Base-by-base conservation (phyloP, 2,329 filamentous ascomycete genomes). In the Neofusicoccum sp. region DNA sequence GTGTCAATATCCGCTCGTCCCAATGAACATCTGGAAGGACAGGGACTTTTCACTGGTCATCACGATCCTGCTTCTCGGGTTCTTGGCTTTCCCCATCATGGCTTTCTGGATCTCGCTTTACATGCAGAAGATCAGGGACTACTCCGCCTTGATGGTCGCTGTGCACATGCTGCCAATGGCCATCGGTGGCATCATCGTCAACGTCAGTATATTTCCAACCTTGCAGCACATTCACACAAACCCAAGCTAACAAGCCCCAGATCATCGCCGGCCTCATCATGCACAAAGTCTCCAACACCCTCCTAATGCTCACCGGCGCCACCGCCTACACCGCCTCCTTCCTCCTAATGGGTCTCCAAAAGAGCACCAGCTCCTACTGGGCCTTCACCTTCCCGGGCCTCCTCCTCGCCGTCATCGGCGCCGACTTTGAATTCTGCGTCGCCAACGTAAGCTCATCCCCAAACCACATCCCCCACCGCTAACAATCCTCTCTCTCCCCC, bases 361-460 rank as follows among this genome's bases (percentile, higher is more conserved):
- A 76, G 40, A 69, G 79, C 1, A 77, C 82, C 8, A 80, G 80
- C 60, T 80, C 76, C 16, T 89, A 89, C 69, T 90, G 87, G 87
- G 81, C 81, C 0, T 85, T 87, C 62, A 79, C 83, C 5, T 89
- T 89, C 68, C 85, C 86, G 0, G 80, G 81, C 0, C 72, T 89
- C 40, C 72, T 86, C 14, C 71, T 89, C 28, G 81, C 82, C 24
- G 86, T 89, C 1, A 75, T 88, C 3, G 87, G 87, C 1, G 86
- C 86, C 0, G 88, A 89, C 68, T 82, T 90, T 34, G 83, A 89
- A 61, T 89, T 89, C 71, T 88, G 89, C 62, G 86, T 89, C 24
- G 82, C 84, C 3, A 89, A 90, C 66, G 83, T 86, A 69, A 66
- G 82, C 73, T 33, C 38, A 28, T 31, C 2, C 20, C 26, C 34